A percentile compares a stretch with the other conserved stretches of the same genome.
phyloP scores from a whole-genome alignment of 2,329 filamentous ascomycete species.

The Myriosclerotinia duriaeana region DNA sequence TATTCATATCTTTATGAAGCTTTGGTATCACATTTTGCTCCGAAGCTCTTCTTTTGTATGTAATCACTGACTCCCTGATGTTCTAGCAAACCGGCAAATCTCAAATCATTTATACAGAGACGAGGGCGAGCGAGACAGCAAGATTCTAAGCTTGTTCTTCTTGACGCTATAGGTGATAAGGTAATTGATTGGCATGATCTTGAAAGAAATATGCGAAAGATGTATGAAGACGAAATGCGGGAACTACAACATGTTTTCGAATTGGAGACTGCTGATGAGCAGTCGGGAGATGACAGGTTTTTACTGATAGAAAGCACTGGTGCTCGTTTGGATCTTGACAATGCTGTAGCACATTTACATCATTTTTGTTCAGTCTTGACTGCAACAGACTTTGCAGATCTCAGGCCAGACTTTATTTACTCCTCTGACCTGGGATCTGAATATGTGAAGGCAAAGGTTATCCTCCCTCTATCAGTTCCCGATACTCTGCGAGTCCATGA shows the following conservation, averaged over 20 bases:
- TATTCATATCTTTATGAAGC: neutral
- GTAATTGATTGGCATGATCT: conserved; percentile 60
- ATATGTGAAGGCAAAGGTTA: conserved; percentile 58
- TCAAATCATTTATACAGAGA: conserved; percentile 65
- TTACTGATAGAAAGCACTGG: conserved; percentile 51
- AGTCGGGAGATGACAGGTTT: conserved; percentile 36
- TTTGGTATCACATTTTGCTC: neutral
- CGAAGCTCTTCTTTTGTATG: neutral
- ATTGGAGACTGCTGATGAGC: conserved; percentile 39
- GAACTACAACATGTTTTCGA: conserved; percentile 29
- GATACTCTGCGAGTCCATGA: conserved; percentile 54
- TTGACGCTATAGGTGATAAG: conserved; percentile 26
- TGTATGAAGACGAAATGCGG: conserved; percentile 42
- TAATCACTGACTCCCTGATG: neutral
- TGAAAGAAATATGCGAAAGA: conserved; percentile 67
- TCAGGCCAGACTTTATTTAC: conserved; percentile 64
- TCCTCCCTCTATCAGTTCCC: conserved; percentile 71
- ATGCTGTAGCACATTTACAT: conserved; percentile 72
- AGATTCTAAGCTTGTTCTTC: conserved; percentile 46
- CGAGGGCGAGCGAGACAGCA: conserved; percentile 63
- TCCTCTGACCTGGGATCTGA: conserved; percentile 44
- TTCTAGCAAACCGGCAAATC: conserved; percentile 53
- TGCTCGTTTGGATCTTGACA: conserved; percentile 68
- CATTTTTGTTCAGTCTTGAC: conserved; percentile 72
- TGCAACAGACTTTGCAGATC: conserved; percentile 58